Evolutionary conservation across 2,329 filamentous ascomycete genomes (phyloP).

Genomic region (Colletotrichum chlorophyti): DNA sequence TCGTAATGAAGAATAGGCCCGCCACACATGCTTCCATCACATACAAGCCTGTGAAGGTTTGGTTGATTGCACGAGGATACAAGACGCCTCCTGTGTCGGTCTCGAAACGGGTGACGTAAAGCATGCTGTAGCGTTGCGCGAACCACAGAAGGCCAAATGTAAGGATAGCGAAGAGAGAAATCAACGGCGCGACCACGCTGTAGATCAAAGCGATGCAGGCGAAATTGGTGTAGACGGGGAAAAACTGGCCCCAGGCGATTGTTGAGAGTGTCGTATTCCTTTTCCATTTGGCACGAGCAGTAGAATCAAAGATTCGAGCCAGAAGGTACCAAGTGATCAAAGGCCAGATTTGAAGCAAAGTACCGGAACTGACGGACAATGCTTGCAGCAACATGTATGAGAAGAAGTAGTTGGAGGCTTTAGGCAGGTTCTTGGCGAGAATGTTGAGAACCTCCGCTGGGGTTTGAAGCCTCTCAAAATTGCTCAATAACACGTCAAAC

Average conservation of each 20-base stretch:
- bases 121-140: constrained; percentile 94
- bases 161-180: constrained; percentile 90
- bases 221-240: constrained; percentile 96
- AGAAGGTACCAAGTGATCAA: constrained; percentile 83
- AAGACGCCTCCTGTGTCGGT: constrained; percentile 91
- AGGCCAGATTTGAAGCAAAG: constrained; percentile 81
- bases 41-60: constrained; percentile 93
- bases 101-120: constrained; percentile 90
- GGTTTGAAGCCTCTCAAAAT: constrained; percentile 56
- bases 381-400: constrained; percentile 97
- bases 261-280: constrained; percentile 80
- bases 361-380: constrained; percentile 87
- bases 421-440: constrained; percentile 81
- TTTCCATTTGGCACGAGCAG: constrained; percentile 80
- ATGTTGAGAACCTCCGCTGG: constrained; percentile 72
- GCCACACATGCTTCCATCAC: constrained; percentile 92
- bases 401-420: constrained; percentile 95
- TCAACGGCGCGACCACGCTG: constrained; percentile 85
- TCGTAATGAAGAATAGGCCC: constrained; percentile 85
- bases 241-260: constrained; percentile 91
- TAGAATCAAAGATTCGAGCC: constrained; percentile 82
- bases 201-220: constrained; percentile 93
- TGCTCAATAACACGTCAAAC: constrained; percentile 66
- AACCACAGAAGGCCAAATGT: constrained; percentile 93
- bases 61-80: constrained; percentile 92